Evolutionary conservation across 345 rosid species (phyloP).

Genomic region (Camelina laxa): DNA sequence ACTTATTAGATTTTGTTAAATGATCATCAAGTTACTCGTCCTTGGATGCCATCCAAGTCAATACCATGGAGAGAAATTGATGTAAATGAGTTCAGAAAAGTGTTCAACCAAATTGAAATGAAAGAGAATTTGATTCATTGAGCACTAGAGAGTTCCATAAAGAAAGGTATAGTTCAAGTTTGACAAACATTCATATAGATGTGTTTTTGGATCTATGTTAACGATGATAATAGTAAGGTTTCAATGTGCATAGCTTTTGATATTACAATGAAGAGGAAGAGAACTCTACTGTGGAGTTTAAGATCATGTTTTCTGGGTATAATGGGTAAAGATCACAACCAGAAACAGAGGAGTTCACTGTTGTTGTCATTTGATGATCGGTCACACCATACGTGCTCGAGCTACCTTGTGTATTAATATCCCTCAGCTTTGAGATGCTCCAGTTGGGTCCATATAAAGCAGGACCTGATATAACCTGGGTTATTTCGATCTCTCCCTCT

Average conservation of each 20-base stretch:
- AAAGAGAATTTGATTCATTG: background rate
- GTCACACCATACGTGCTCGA: constrained; percentile 26
- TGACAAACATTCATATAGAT: no score
- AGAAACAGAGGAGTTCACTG: constrained; percentile 20
- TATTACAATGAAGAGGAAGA: constrained; percentile 13
- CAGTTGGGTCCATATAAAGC: constrained; percentile 39
- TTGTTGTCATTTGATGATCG: constrained; percentile 7
- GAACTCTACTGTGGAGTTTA: constrained; percentile 9
- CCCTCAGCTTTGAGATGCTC: constrained; percentile 43
- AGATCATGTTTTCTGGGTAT: constrained; percentile 14
- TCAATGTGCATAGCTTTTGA: background rate
- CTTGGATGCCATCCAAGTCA: constrained; percentile 47
- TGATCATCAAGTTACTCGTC: background rate
- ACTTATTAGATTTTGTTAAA: background rate
- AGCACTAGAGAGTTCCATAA: background rate
- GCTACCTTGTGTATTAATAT: constrained; percentile 12
- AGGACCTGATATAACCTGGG: constrained; percentile 35
- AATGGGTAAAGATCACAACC: constrained; percentile 35
- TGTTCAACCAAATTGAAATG: background rate
- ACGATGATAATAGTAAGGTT: background rate
- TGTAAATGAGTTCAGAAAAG: constrained; percentile 13
- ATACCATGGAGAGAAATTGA: constrained; percentile 42
- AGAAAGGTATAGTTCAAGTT: constrained; percentile 6
- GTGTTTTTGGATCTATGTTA: background rate
- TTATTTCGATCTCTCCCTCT: constrained; percentile 36